Evolutionary conservation across 768 basidiomycete species (phyloP).

Genomic region (Auricularia heimuer): DNA sequence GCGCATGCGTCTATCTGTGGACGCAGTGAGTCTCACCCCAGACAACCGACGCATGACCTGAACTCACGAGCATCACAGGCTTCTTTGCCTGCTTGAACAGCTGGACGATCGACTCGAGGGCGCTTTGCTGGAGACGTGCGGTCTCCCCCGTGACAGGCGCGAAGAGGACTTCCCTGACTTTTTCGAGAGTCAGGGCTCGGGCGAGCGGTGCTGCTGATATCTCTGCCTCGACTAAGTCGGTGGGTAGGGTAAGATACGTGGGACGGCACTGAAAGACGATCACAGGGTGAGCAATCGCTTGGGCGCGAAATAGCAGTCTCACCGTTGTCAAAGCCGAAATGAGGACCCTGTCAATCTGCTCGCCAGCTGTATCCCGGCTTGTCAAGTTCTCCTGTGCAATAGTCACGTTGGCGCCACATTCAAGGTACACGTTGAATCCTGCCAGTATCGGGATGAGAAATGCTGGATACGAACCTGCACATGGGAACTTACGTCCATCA

Average conservation of each 20-base stretch:
- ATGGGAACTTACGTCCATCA: constrained; percentile 41
- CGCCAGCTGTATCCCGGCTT: constrained; percentile 43
- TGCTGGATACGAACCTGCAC: not conserved
- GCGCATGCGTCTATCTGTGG: constrained; percentile 57
- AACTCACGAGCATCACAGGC: constrained; percentile 55
- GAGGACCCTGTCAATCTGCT: constrained; percentile 72
- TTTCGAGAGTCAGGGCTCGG: constrained; percentile 40
- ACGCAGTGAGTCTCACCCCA: too few species aligned
- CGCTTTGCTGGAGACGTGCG: constrained; percentile 42
- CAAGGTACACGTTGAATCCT: constrained; percentile 72
- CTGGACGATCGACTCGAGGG: constrained; percentile 61
- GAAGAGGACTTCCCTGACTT: constrained; percentile 20
- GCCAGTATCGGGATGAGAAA: not conserved
- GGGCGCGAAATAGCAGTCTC: constrained; percentile 7
- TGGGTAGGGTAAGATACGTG: constrained; percentile 80
- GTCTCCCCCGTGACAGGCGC: constrained; percentile 35
- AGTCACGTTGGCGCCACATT: constrained; percentile 68
- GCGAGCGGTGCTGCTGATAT: constrained; percentile 57
- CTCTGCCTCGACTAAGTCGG: constrained; percentile 62
- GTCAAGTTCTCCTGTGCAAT: constrained; percentile 53
- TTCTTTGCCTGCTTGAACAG: constrained; percentile 49
- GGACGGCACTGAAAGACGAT: constrained; percentile 52
- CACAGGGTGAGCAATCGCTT: not conserved
- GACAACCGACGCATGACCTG: too few species aligned
- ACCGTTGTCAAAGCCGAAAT: constrained; percentile 54